Conservation (phyloP, 768 basidiomycete species). For the Pleurotus sapidus region DNA sequence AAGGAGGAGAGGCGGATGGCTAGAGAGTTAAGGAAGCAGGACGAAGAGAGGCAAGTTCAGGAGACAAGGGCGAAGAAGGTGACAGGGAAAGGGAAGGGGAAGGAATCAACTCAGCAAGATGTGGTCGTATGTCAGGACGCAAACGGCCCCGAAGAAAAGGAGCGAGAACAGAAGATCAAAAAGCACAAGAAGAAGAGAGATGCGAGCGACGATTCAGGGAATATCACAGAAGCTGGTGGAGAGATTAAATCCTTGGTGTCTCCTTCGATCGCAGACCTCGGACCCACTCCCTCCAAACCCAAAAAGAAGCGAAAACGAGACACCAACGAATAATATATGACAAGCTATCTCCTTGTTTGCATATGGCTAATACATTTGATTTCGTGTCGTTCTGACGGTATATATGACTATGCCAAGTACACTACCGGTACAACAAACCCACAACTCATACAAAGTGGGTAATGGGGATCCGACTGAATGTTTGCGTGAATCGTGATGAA, state of each 20-base stretch:
- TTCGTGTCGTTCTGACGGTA: too few species aligned
- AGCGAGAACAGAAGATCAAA: too few species aligned
- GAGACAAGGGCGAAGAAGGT: conserved; percentile 12
- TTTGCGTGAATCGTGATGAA: background rate
- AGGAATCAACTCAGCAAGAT: background rate
- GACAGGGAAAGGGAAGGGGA: background rate
- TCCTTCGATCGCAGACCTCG: too few species aligned
- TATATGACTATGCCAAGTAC: background rate
- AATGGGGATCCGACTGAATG: background rate
- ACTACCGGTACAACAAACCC: background rate
- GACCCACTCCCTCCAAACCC: too few species aligned
- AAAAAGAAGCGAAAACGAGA: background rate
- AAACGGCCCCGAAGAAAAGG: too few species aligned
- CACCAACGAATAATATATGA: background rate
- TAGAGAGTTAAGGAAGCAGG: background rate
- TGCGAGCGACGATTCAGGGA: too few species aligned
- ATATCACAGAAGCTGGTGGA: too few species aligned
- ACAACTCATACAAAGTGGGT: background rate
- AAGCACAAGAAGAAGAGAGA: too few species aligned
- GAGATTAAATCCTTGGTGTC: too few species aligned
- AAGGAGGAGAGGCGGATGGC: conserved; percentile 11
- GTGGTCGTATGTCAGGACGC: too few species aligned
- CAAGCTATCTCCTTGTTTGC: background rate
- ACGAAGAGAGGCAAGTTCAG: background rate
- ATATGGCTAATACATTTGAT: too few species aligned